Percentiles rank a stretch among this genome's conserved stretches.
Conservation (phyloP, 345 rosid genomes). For the Gossypium turneri region DNA sequence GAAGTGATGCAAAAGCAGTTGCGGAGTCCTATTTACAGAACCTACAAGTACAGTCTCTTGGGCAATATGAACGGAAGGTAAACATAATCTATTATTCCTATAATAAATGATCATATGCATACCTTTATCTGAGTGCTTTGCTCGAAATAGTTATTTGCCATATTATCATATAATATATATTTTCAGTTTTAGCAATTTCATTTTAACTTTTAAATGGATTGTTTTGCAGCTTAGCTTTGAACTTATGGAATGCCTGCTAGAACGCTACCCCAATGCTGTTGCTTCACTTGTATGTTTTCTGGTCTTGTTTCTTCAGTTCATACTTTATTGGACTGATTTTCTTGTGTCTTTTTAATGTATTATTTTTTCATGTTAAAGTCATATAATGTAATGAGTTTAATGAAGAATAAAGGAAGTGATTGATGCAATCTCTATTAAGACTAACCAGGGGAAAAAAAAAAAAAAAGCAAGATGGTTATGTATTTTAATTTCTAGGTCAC, state of each 20-base stretch:
- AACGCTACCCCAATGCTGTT: constrained; percentile 47
- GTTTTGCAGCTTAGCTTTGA: constrained; percentile 76
- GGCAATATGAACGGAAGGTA: constrained; percentile 77
- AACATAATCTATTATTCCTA: constrained; percentile 1
- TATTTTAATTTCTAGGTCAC: background rate
- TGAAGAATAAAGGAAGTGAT: background rate
- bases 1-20: constrained; percentile 58
- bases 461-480: background rate
- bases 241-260: constrained; percentile 75
- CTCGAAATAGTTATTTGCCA: background rate
- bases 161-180: background rate
- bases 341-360: background rate
- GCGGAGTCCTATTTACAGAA: constrained; percentile 43
- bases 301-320: constrained; percentile 10
- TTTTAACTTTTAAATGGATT: constrained; percentile 15
- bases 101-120: background rate
- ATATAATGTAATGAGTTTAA: background rate
- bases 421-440: background rate
- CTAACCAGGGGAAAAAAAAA: background rate
- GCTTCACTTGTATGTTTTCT: constrained; percentile 45
- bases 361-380: background rate
- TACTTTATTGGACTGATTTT: background rate
- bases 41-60: constrained; percentile 76
- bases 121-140: background rate
- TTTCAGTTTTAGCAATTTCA: constrained; percentile 14